Evolutionary conservation across 73 alveolate genomes (phyloP).

Genomic region (Chromera velia): DNA sequence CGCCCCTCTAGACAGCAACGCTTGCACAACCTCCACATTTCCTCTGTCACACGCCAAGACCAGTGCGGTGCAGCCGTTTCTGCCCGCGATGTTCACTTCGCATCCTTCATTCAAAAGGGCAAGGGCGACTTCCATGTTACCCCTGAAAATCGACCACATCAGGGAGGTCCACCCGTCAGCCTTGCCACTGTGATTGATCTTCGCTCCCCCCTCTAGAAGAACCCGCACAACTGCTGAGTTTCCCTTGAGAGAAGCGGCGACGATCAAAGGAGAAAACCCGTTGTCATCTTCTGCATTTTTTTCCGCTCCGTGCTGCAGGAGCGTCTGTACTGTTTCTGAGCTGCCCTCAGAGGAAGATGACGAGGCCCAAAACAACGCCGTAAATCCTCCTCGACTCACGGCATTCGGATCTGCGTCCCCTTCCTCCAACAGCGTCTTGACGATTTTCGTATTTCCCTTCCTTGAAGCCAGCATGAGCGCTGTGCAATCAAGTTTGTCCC

Average conservation of each 20-base stretch:
- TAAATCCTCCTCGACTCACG: no score
- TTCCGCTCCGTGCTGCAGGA: not conserved
- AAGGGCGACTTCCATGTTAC: not conserved
- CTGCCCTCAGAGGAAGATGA: no score
- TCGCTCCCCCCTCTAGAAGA: not conserved
- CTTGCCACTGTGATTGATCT: not conserved
- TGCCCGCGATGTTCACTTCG: not conserved
- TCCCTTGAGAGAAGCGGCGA: conserved; percentile 13
- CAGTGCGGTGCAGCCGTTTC: not conserved
- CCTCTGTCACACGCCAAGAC: conserved; percentile 8
- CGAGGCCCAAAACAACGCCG: no score
- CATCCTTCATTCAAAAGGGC: not conserved
- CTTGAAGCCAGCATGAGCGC: not conserved
- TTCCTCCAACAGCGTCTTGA: not conserved
- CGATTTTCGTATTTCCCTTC: not conserved
- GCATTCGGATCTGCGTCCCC: not conserved
- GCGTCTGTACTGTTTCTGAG: no score
- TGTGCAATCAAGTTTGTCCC: not conserved
- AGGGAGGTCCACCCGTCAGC: not conserved
- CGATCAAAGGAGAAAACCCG: conserved; percentile 1
- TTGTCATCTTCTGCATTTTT: not conserved
- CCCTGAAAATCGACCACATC: not conserved
- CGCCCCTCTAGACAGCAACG: conserved; percentile 6
- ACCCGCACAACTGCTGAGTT: conserved; percentile 7
- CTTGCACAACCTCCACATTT: not conserved